These are phyloP conservation scores for Chlorella sp. DNA, from an alignment of 139 green algal species.

Conservation along the genomic window DNA sequence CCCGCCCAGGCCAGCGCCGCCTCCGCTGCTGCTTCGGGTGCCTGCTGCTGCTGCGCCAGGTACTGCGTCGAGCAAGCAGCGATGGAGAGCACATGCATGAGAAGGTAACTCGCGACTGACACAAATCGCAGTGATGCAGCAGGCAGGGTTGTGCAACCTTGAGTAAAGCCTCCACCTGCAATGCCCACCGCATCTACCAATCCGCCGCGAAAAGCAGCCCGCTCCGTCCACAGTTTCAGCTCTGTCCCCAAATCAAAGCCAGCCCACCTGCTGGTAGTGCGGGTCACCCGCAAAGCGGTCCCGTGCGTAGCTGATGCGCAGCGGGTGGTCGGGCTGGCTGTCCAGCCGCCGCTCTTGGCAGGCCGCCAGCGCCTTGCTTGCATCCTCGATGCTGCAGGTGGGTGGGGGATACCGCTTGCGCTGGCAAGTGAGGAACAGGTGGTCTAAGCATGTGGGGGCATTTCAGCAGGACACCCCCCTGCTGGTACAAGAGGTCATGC, in stretches of 20 bases:
- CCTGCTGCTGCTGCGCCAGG: neutral
- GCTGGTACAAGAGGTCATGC: no score
- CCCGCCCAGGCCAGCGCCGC: slow-evolving; percentile 19
- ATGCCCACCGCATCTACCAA: no score
- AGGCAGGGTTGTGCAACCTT: no score
- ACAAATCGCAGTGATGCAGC: no score
- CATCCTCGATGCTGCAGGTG: slow-evolving; percentile 24
- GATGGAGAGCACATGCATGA: no score
- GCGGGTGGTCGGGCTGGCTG: neutral
- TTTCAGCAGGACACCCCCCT: no score
- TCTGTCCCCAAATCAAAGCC: no score
- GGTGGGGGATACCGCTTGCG: neutral
- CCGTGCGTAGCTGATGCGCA: slow-evolving; percentile 12
- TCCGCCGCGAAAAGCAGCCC: no score
- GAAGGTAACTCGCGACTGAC: no score
- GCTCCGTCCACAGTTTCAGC: no score
- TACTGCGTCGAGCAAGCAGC: neutral
- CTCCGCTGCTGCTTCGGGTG: slow-evolving; percentile 1
- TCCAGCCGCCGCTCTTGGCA: slow-evolving; percentile 6
- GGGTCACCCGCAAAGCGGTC: slow-evolving; percentile 9
- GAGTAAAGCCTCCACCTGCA: no score
- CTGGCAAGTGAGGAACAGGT: neutral
- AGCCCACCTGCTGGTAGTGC: neutral
- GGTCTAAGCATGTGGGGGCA: no score
- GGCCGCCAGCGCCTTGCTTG: slow-evolving; percentile 10